Evolutionary conservation across 192 early-diverging fungal genomes (phyloP).

Genomic region (Anaeromyces robustus): DNA sequence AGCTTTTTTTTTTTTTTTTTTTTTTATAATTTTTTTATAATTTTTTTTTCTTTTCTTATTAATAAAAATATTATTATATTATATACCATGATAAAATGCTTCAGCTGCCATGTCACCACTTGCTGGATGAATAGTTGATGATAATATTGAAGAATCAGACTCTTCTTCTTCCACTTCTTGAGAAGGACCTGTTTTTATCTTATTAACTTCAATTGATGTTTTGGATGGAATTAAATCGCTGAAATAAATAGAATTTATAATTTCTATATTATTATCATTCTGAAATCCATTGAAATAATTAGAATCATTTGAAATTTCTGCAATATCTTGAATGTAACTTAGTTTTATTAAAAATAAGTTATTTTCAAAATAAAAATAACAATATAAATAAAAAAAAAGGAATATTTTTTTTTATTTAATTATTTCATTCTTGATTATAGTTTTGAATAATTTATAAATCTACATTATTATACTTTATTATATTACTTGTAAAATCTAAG

Average conservation of each 20-base stretch:
- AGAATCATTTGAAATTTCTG: background rate
- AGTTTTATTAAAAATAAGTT: too few species aligned
- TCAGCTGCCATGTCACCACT: background rate
- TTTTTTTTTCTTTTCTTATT: too few species aligned
- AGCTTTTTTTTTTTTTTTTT: too few species aligned
- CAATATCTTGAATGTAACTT: background rate
- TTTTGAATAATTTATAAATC: too few species aligned
- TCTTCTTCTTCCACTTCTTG: background rate
- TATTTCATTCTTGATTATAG: too few species aligned
- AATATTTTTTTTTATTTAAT: too few species aligned
- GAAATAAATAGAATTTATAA: background rate
- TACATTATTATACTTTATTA: too few species aligned
- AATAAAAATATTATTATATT: background rate
- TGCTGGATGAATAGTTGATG: background rate
- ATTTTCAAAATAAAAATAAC: too few species aligned
- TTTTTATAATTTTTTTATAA: too few species aligned
- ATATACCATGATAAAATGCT: background rate
- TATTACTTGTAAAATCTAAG: background rate
- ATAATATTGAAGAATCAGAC: background rate
- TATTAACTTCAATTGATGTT: background rate
- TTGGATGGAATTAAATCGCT: background rate
- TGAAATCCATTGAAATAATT: background rate
- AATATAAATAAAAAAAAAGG: too few species aligned
- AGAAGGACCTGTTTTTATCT: background rate
- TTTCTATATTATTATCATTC: background rate